Evolutionary conservation across 257 asterid genomes (phyloP).

Genomic region (Solanum gandarillasii): DNA sequence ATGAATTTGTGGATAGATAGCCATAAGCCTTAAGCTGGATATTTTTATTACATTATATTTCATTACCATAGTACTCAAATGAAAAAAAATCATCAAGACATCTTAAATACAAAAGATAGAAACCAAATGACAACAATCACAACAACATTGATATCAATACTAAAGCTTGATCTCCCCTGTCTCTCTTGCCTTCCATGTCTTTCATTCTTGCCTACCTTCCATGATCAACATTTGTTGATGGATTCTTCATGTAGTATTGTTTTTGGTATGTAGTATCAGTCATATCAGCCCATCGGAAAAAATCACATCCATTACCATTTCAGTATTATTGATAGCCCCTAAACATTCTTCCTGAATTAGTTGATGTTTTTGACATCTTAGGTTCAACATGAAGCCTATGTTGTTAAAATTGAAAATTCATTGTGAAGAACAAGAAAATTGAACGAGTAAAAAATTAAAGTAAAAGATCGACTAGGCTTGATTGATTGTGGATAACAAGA

Average conservation of each 20-base stretch:
- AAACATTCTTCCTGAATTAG: too few species aligned
- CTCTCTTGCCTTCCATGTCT: not conserved
- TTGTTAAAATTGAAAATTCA: too few species aligned
- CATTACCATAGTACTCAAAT: not conserved
- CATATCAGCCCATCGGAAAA: not conserved
- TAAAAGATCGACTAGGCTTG: not conserved
- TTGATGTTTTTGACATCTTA: too few species aligned
- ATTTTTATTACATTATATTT: too few species aligned
- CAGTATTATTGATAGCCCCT: too few species aligned
- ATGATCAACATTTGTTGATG: not conserved
- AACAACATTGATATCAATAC: too few species aligned
- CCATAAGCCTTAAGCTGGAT: too few species aligned
- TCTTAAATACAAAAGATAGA: not conserved
- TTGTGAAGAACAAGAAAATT: too few species aligned
- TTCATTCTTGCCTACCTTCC: not conserved
- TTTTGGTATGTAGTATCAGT: too few species aligned
- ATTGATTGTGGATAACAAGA: not conserved
- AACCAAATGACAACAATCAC: not conserved
- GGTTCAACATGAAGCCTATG: too few species aligned
- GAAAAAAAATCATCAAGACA: not conserved
- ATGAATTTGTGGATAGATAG: not conserved
- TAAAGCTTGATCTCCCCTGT: too few species aligned
- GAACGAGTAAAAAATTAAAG: not conserved
- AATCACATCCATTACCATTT: not conserved
- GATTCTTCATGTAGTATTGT: not conserved